Conservation (phyloP, 257 asterid genomes). For the Verbascum thapsus region DNA sequence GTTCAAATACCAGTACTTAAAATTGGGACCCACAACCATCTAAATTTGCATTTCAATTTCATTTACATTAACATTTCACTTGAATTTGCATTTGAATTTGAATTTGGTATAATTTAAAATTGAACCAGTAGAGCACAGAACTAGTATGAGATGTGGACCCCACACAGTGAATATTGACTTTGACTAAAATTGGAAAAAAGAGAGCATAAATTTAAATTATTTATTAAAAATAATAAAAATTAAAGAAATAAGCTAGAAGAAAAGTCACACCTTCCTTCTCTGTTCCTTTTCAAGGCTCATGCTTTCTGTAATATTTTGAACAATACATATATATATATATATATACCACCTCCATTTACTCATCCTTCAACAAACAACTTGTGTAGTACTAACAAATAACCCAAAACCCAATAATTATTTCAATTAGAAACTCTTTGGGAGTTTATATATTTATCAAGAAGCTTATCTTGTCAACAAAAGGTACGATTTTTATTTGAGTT, state of each 20-base stretch:
- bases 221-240: neutral
- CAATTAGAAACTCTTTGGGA: neutral
- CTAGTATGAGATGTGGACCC: conserved; percentile 53
- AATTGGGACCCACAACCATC: conserved; percentile 37
- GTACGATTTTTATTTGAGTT: conserved; percentile 19
- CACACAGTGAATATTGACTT: conserved; percentile 61
- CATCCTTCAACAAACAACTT: conserved; percentile 32
- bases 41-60: neutral
- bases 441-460: neutral
- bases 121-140: conserved; percentile 62
- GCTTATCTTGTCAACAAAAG: conserved; percentile 28
- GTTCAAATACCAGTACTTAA: too few relatives aligned
- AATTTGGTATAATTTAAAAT: conserved; percentile 30
- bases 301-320: neutral
- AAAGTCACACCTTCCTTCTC: conserved; percentile 78
- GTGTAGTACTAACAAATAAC: conserved; percentile 8
- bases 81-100: neutral
- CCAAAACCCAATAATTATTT: conserved; percentile 7
- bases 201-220: neutral
- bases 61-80: conserved; percentile 28
- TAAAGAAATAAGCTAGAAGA: conserved; percentile 48
- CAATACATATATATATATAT: too few relatives aligned
- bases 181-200: conserved; percentile 41
- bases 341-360: conserved; percentile 42
- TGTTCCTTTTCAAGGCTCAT: conserved; percentile 38